These are phyloP conservation scores for Seminavis robusta DNA, from an alignment of 108 stramenopile species.

Conservation along the genomic window DNA sequence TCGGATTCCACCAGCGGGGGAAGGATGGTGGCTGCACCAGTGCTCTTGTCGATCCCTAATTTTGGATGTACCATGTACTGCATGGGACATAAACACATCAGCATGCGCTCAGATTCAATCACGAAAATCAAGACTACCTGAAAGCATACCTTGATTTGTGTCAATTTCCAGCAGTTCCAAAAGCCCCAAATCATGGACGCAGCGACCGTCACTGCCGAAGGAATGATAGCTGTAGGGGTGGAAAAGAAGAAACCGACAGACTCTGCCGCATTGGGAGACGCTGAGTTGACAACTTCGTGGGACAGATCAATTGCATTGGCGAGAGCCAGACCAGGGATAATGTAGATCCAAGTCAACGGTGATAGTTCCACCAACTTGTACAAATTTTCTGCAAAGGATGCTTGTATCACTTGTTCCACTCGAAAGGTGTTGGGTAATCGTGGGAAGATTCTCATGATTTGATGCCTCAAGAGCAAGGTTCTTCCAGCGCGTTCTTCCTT, in stretches of 20 bases:
- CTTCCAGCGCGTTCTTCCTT: constrained; percentile 12
- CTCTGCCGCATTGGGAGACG: constrained; percentile 29
- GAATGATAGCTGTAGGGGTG: constrained; percentile 19
- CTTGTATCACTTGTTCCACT: constrained; percentile 20
- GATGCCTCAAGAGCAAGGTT: constrained; percentile 15
- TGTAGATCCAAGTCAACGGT: constrained; percentile 28
- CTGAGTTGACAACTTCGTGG: constrained; percentile 23
- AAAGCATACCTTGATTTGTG: constrained; percentile 6
- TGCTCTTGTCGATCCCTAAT: not conserved
- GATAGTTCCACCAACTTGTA: constrained; percentile 27
- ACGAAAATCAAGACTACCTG: too few relatives aligned
- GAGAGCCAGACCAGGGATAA: constrained; percentile 29
- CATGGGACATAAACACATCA: too few relatives aligned
- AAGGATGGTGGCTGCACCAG: not conserved
- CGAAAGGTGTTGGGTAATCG: constrained; percentile 7
- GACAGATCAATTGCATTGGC: constrained; percentile 30
- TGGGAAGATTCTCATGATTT: constrained; percentile 1
- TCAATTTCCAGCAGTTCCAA: constrained; percentile 11
- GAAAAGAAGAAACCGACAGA: constrained; percentile 25
- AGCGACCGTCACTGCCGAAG: not conserved
- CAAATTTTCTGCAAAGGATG: constrained; percentile 22
- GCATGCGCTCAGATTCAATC: too few relatives aligned
- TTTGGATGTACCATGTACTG: not conserved
- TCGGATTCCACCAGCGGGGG: not conserved
- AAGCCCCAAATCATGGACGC: constrained; percentile 4